A percentile compares a stretch with the other conserved stretches of the same genome.
Evolutionary conservation across 169 alveolate genomes (phyloP).

Genomic region (Plasmodium berghei): DNA sequence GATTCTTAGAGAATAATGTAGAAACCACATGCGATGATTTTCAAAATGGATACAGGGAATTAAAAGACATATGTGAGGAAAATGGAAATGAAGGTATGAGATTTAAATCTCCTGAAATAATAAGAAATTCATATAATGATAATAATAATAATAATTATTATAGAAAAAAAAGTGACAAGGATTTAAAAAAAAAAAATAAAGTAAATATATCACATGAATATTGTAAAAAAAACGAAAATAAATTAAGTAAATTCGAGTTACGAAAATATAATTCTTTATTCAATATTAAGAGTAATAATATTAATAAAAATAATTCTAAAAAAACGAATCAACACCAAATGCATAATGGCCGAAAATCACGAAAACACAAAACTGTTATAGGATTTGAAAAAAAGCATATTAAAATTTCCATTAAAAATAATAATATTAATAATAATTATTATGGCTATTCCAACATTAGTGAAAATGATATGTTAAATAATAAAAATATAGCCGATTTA

Average conservation of each 20-base stretch:
- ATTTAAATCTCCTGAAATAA: background rate
- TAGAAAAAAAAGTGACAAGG: conserved; percentile 8
- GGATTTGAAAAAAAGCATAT: conserved; percentile 55
- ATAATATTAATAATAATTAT: background rate
- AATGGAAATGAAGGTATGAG: background rate
- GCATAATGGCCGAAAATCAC: conserved; percentile 15
- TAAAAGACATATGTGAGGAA: background rate
- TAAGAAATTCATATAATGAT: background rate
- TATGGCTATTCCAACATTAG: conserved; percentile 12
- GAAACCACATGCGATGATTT: too few species aligned
- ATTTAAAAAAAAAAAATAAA: background rate
- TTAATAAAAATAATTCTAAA: conserved; percentile 11
- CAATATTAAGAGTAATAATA: conserved; percentile 30
- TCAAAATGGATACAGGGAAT: too few species aligned
- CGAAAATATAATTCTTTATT: conserved; percentile 51
- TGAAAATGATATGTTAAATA: conserved; percentile 35
- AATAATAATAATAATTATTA: background rate
- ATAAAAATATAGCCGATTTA: conserved; percentile 61
- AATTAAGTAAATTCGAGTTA: conserved; percentile 3
- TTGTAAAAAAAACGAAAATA: conserved; percentile 3
- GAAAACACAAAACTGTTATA: conserved; percentile 71
- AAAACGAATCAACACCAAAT: background rate
- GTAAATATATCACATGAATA: conserved; percentile 1
- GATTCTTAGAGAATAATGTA: too few species aligned
- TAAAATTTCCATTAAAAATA: conserved; percentile 1